A percentile compares a stretch with the other conserved stretches of the same genome.
phyloP scores from a whole-genome alignment of 2,329 filamentous ascomycete species.

The Hypoxylon sp. region DNA sequence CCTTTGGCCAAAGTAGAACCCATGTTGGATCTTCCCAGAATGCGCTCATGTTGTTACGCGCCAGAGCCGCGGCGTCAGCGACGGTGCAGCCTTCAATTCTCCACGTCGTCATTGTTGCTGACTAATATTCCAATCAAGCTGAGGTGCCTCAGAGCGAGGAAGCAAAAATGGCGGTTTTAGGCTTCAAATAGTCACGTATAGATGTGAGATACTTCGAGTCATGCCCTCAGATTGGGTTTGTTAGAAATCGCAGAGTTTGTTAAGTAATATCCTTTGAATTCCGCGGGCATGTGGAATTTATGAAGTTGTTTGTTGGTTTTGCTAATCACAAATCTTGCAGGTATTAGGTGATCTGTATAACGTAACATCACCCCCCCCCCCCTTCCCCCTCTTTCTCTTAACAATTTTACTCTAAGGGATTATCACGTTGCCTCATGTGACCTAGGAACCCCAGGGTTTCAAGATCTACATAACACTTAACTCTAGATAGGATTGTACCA shows the following conservation, averaged over 20 bases:
- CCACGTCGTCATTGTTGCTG: constrained; percentile 9
- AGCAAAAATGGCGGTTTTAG: not conserved
- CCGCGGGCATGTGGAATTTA: not conserved
- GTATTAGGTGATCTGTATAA: constrained; percentile 4
- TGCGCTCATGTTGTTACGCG: constrained; percentile 49
- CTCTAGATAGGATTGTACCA: too few relatives aligned
- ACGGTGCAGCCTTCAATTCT: constrained; percentile 42
- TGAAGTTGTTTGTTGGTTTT: not conserved
- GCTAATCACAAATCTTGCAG: not conserved
- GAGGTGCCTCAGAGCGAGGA: not conserved
- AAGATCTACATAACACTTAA: not conserved
- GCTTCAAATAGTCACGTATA: not conserved
- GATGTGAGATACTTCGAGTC: not conserved
- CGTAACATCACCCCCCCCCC: constrained; percentile 2
- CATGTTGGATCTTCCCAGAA: constrained; percentile 49
- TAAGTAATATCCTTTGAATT: not conserved
- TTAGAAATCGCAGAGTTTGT: not conserved
- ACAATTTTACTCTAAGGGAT: constrained; percentile 3
- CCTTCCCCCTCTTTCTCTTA: too few relatives aligned
- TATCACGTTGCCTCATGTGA: constrained; percentile 7
- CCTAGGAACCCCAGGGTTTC: not conserved
- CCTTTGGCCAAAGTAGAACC: constrained; percentile 42
- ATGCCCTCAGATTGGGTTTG: not conserved
- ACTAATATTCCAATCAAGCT: not conserved
- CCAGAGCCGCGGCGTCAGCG: constrained; percentile 43